Conservation (phyloP, 768 basidiomycete species). For the Jaapia argillacea region DNA sequence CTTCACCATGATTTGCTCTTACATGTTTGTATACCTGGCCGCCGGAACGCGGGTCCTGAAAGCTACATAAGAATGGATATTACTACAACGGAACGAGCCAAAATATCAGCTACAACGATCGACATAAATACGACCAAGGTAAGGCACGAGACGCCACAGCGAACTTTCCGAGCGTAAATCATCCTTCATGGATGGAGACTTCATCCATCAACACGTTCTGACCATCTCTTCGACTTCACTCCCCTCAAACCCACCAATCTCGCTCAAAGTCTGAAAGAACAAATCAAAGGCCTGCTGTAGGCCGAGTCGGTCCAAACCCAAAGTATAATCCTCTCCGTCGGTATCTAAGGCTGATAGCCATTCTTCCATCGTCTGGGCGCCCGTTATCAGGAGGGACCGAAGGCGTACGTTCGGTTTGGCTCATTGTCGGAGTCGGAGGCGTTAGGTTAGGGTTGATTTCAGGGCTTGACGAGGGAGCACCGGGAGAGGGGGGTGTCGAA, state of each 20-base stretch:
- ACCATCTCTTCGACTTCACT: slow-evolving; percentile 15
- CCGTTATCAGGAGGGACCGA: slow-evolving; percentile 52
- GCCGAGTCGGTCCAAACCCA: slow-evolving; percentile 38
- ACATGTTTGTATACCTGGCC: no score
- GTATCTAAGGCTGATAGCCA: slow-evolving; percentile 39
- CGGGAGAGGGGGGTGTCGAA: no score
- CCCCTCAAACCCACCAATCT: slow-evolving; percentile 38
- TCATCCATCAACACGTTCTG: slow-evolving; percentile 17
- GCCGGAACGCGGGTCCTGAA: no score
- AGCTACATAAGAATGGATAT: no score
- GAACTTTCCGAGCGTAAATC: no score
- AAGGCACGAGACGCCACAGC: no score
- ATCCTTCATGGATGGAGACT: no score
- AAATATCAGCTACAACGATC: no score
- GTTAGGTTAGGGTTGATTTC: slow-evolving; percentile 25
- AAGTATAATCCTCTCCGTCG: slow-evolving; percentile 17
- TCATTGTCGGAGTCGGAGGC: slow-evolving; percentile 41
- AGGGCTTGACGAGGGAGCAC: neutral
- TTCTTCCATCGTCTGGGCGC: slow-evolving; percentile 53
- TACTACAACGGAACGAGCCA: no score
- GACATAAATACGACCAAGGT: no score
- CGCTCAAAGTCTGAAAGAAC: slow-evolving; percentile 51
- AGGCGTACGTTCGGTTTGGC: slow-evolving; percentile 70
- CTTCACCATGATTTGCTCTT: no score
- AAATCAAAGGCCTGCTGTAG: slow-evolving; percentile 53